A percentile compares a stretch with the other conserved stretches of the same genome.
These are phyloP conservation scores for Diddensiella caesifluorescens DNA, from an alignment of 805 yeast genomes.

Conservation along the genomic window DNA sequence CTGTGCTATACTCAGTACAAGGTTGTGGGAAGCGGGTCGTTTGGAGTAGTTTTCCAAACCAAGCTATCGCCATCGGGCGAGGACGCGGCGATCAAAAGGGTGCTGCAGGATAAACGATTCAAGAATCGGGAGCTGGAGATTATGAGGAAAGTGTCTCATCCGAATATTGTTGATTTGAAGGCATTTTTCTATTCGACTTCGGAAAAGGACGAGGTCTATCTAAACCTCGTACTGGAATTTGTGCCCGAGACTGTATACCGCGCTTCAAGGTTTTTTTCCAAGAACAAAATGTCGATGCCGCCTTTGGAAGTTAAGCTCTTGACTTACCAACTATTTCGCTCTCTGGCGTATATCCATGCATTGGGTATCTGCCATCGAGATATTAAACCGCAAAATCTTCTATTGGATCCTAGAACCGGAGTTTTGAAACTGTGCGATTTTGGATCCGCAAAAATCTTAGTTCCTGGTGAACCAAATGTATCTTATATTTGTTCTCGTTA, in stretches of 20 bases:
- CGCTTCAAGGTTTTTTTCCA: slow-evolving; percentile 68
- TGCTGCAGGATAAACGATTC: slow-evolving; percentile 91
- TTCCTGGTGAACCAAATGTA: slow-evolving; percentile 89
- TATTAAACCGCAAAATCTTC: slow-evolving; percentile 83
- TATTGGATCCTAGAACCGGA: slow-evolving; percentile 81
- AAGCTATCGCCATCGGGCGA: slow-evolving; percentile 66
- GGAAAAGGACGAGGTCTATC: slow-evolving; percentile 76
- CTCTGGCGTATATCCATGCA: slow-evolving; percentile 71
- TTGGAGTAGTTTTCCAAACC: slow-evolving; percentile 95
- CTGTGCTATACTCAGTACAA: slow-evolving; percentile 76
- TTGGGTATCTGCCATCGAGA: slow-evolving; percentile 80
- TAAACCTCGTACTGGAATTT: slow-evolving; percentile 84
- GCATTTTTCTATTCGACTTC: slow-evolving; percentile 76
- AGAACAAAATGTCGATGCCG: slow-evolving; percentile 70
- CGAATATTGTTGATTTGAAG: slow-evolving; percentile 79
- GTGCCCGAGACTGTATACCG: slow-evolving; percentile 95
- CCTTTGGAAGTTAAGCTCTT: slow-evolving; percentile 80
- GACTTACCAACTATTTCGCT: slow-evolving; percentile 75
- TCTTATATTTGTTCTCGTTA: slow-evolving; percentile 95
- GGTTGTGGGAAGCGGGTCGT: slow-evolving; percentile 98
- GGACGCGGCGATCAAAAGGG: slow-evolving; percentile 89
- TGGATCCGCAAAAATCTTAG: slow-evolving; percentile 88
- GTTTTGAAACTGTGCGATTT: slow-evolving; percentile 91
- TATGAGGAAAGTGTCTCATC: slow-evolving; percentile 83
- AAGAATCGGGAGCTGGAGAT: slow-evolving; percentile 95